A percentile compares a stretch with the other conserved stretches of the same genome.
Evolutionary conservation across 2,329 filamentous ascomycete species (phyloP).

Genomic region (Aspergillus sp.): DNA sequence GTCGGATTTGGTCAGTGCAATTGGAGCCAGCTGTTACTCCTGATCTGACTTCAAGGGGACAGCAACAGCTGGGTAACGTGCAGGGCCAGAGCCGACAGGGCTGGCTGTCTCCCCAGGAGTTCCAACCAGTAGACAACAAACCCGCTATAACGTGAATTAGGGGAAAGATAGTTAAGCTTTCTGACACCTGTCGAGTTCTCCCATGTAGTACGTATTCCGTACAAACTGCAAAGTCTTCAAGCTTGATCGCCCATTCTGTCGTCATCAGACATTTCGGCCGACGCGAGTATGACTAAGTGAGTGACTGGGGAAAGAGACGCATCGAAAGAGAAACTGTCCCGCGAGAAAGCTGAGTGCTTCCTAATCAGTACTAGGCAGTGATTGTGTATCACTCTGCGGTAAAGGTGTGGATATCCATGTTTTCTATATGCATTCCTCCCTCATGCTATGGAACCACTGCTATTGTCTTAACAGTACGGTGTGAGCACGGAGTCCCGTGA

Average conservation of each 20-base stretch:
- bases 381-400: neutral
- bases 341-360: too few species aligned
- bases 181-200: neutral
- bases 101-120: neutral
- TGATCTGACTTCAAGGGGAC: neutral
- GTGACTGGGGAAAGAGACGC: too few species aligned
- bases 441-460: slow-evolving; percentile 2
- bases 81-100: neutral
- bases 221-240: neutral
- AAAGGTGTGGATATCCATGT: neutral
- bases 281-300: too few species aligned
- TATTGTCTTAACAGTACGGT: neutral
- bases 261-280: neutral
- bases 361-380: too few species aligned
- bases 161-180: neutral
- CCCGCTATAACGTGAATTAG: neutral
- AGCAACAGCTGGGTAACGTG: neutral
- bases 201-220: neutral
- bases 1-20: neutral
- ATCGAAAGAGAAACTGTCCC: too few species aligned
- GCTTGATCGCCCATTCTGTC: neutral
- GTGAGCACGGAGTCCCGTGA: neutral
- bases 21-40: neutral
- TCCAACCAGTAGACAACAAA: neutral
- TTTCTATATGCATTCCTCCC: neutral